phyloP scores from a whole-genome alignment of 176 grass and related monocot species.

The Thalia dealbata region DNA sequence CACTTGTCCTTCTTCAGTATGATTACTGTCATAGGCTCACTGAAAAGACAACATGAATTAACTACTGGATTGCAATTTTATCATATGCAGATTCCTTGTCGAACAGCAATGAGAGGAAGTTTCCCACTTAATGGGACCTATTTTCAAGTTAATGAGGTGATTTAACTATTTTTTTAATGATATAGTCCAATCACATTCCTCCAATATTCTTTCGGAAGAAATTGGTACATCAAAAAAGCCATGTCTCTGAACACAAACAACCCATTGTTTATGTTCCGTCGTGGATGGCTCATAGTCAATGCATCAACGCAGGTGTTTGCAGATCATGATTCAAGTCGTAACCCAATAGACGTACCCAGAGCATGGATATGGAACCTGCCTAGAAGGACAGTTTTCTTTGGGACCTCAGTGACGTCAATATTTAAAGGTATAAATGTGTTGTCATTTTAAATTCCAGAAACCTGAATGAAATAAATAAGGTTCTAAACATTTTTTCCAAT shows the following conservation, averaged over 20 bases:
- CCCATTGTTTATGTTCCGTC: neutral
- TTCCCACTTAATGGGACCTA: constrained; percentile 83
- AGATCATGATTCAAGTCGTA: constrained; percentile 53
- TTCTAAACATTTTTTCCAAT: neutral
- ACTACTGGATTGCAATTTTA: neutral
- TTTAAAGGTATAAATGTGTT: constrained; percentile 46
- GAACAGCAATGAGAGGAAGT: constrained; percentile 80
- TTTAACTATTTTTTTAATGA: constrained; percentile 1
- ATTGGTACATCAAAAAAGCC: neutral
- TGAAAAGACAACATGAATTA: neutral
- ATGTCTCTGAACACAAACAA: neutral
- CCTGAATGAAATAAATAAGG: neutral
- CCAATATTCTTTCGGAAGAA: neutral
- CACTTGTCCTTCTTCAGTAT: constrained; percentile 3
- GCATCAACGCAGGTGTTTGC: constrained; percentile 55
- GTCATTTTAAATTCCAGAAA: neutral
- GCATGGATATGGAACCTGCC: constrained; percentile 72
- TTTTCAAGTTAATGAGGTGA: constrained; percentile 76
- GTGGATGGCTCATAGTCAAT: constrained; percentile 1
- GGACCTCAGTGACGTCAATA: constrained; percentile 63
- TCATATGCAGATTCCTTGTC: constrained; percentile 62
- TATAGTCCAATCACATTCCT: neutral
- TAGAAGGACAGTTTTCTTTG: constrained; percentile 72
- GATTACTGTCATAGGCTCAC: constrained; percentile 1
- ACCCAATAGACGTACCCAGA: constrained; percentile 53